Evolutionary conservation across 495 filamentous ascomycete species (phyloP), one percentile per base, ranked within the genome.

Genomic region (Xylaria nigripes): DNA sequence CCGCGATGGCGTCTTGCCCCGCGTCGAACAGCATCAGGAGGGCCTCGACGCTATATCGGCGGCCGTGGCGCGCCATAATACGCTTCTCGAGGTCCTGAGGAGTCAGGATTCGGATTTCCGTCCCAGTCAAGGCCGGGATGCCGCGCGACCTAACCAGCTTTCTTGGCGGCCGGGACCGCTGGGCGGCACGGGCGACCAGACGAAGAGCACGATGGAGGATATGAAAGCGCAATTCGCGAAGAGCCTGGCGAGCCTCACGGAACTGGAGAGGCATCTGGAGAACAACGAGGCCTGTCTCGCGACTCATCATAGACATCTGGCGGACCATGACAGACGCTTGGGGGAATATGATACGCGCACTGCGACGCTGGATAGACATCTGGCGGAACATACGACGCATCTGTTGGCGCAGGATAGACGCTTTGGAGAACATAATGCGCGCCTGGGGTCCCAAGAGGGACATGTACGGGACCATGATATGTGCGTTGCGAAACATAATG

Each of bases 91-190:
- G 2, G 3, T 30, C 15, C 25, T 34, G n/a, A 43, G 42, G 5
- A 29, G 23, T 24, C 45, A 41, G 16, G 45, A 30, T 24, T 44
- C 49, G 21, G 53, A 55, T 29, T 12, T 55, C 6, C 46, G 51
- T 42, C 44, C 53, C 16, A 54, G 15, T 19, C 52, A 55, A 19
- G 36, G 27, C 10, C 36, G 53, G 25, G 45, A 55, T 50, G 12
- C 40, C 15, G 27, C 46, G 8, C 44, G 51, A 0, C 44, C 51
- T 10, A 32, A 10, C 27, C 51, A 47, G 19, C 32, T 42, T 24
- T 23, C 51, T 19, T 54, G 51, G 51, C 51, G 51, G 1, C 51
- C 51, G 9, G 51, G 51, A 12, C 51, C 51, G 23, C 34, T 54
- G 12, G 51, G 51, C 8, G 24, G 24, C 12, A 4, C 51, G 23